Conservation (phyloP, 768 basidiomycete genomes). For the Macrolepiota dolichaula region DNA sequence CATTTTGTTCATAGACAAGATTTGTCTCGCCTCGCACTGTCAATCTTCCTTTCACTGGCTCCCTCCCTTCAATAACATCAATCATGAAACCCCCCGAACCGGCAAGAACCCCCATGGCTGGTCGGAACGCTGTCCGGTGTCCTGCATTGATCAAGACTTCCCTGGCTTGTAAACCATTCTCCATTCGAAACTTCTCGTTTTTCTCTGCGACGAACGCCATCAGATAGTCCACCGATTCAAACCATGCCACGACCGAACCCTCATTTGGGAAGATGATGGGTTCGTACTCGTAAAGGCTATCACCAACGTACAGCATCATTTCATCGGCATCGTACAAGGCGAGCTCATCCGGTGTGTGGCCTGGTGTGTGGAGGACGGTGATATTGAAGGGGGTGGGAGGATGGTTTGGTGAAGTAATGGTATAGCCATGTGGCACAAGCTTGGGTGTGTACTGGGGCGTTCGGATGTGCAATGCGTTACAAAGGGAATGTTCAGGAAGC, state of each 20-base stretch:
- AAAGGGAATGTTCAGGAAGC: slow-evolving; percentile 44
- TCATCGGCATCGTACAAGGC: slow-evolving; percentile 49
- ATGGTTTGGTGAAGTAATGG: slow-evolving; percentile 23
- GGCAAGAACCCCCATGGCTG: slow-evolving; percentile 43
- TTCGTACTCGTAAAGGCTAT: slow-evolving; percentile 52
- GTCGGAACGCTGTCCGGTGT: slow-evolving; percentile 41
- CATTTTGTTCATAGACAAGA: slow-evolving; percentile 42
- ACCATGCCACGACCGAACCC: slow-evolving; percentile 51
- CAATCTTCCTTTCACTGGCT: slow-evolving; percentile 28
- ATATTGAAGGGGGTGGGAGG: slow-evolving; percentile 29
- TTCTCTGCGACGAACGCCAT: slow-evolving; percentile 35
- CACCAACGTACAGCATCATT: slow-evolving; percentile 54
- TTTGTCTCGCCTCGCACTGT: slow-evolving; percentile 31
- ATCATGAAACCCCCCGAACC: slow-evolving; percentile 41
- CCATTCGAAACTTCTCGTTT: slow-evolving; percentile 10
- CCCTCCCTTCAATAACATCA: slow-evolving; percentile 41
- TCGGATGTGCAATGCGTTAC: slow-evolving; percentile 34
- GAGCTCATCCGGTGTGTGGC: slow-evolving; percentile 59
- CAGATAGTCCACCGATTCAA: slow-evolving; percentile 39
- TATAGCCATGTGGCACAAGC: slow-evolving; percentile 40
- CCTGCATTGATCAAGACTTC: slow-evolving; percentile 46
- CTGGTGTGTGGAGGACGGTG: slow-evolving; percentile 50
- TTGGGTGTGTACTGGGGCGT: slow-evolving; percentile 43
- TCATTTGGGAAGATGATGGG: slow-evolving; percentile 53
- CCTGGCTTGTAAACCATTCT: slow-evolving; percentile 1